Evolutionary conservation across 768 basidiomycete genomes (phyloP), one percentile per base, ranked within the genome.

Genomic region (Amanita exitialis): DNA sequence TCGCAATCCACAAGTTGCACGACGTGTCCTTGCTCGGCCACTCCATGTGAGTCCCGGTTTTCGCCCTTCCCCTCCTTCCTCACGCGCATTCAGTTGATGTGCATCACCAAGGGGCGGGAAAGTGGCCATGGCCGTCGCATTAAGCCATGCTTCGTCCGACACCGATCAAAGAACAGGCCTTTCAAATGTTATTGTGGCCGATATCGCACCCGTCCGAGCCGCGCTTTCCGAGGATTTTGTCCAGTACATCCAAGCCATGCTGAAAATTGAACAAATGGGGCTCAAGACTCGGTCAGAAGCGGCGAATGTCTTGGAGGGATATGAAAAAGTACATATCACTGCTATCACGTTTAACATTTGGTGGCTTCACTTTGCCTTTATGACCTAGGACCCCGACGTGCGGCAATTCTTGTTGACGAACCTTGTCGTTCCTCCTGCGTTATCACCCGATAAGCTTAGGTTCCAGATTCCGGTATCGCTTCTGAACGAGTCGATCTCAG

Each of bases 351-450:
- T n/a, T 23, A 28, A n/a, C 41, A 15, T 39, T 15, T 15, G 4
- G 15, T 35, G 23, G 21, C 16, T 7, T 25, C 15, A 12, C 15
- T 46, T 35, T n/a, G 10, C 38, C 6, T 20, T 32, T 20, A 12
- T 2, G 38, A 25, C 20, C n/a, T 54, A 95, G 93, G 82, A 90
- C 44, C 64, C 84, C 0, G 68, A 73, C 41, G 74, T 88, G 25
- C 82, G 89, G 23, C 82, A 89, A 44, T 96, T 93, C 68, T 72
- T 96, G 18, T 69, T 95, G 30, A 94, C 93, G 10, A 96, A 96
- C 66, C 71, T 92, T 18, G 62, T 76, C 16, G 64, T 75, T 27
- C 64, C 68, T 2, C 59, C 52, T 44, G 53, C 52, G 9, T 49
- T 60, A 28, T 56, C 66, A 41, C 53, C 60, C 50, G 66, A 82